These are phyloP conservation scores for Solanum hybrid DNA, from an alignment of 305 asterid genomes.

Conservation along the genomic window DNA sequence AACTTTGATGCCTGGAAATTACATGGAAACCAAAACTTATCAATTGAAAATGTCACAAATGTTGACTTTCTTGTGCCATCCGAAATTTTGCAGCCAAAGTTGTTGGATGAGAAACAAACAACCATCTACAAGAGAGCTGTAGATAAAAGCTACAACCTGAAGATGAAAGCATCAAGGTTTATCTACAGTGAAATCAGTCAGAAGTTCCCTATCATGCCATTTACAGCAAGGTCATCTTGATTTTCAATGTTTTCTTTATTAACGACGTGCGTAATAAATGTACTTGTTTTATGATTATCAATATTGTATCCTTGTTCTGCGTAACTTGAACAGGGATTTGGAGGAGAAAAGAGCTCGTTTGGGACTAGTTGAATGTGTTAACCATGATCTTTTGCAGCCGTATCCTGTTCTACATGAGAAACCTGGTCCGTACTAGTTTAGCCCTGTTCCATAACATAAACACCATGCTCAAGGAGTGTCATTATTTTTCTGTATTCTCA, in stretches of 20 bases:
- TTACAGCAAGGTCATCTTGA: slow-evolving; percentile 12
- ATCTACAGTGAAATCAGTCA: slow-evolving; percentile 35
- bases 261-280: no score
- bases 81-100: slow-evolving; percentile 22
- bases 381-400: slow-evolving; percentile 92
- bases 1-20: background rate
- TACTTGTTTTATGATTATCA: background rate
- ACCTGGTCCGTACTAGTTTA: slow-evolving; percentile 43
- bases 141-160: slow-evolving; percentile 31
- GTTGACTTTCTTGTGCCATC: background rate
- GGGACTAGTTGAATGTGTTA: slow-evolving; percentile 85
- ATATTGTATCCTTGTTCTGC: background rate
- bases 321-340: slow-evolving; percentile 52
- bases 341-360: slow-evolving; percentile 93
- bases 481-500: background rate
- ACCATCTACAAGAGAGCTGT: slow-evolving; percentile 42
- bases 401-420: slow-evolving; percentile 94
- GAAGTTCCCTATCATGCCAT: slow-evolving; percentile 26
- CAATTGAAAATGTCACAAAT: background rate
- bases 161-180: slow-evolving; percentile 38
- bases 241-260: background rate
- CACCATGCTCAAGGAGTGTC: background rate
- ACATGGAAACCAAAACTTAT: background rate
- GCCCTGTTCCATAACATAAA: background rate
- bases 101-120: slow-evolving; percentile 43